Percentiles rank a stretch among this genome's conserved stretches.
Conservation (phyloP, 805 yeast species). For the Kodamaea laetipori region DNA sequence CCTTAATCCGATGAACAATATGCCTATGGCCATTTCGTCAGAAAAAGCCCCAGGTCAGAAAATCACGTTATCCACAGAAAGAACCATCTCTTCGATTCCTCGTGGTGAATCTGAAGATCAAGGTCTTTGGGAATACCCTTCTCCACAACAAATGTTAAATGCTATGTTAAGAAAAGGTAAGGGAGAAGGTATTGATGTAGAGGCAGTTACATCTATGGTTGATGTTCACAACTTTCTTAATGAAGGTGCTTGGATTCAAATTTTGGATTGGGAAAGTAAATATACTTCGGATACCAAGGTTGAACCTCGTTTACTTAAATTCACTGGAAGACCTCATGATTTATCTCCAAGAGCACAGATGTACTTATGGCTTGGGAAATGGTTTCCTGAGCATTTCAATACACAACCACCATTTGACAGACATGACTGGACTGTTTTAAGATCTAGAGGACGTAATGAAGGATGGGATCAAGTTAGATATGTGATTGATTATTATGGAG, state of each 20-base stretch:
- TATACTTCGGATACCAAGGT: conserved; percentile 55
- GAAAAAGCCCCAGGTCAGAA: conserved; percentile 78
- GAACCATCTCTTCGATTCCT: conserved; percentile 85
- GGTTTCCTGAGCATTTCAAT: conserved; percentile 73
- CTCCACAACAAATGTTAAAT: conserved; percentile 98
- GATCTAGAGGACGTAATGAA: conserved; percentile 50
- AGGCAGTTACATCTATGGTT: conserved; percentile 96
- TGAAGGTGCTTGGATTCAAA: conserved; percentile 97
- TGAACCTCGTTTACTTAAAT: conserved; percentile 77
- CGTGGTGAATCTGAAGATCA: conserved; percentile 64
- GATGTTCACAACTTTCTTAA: conserved; percentile 93
- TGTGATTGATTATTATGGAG: conserved; percentile 95
- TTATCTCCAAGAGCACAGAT: conserved; percentile 81
- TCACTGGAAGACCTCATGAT: conserved; percentile 91
- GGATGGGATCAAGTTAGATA: conserved; percentile 79
- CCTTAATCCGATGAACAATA: conserved; percentile 82
- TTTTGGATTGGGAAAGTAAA: conserved; percentile 85
- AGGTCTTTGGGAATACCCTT: conserved; percentile 97
- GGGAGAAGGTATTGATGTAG: conserved; percentile 84
- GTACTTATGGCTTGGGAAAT: conserved; percentile 62
- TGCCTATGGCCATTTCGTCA: conserved; percentile 75
- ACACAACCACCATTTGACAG: conserved; percentile 93
- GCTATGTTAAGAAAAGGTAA: conserved; percentile 97
- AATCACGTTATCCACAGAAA: conserved; percentile 74
- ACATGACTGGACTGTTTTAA: conserved; percentile 96